Evolutionary conservation across 1,139 yeast species (phyloP).

Genomic region (Kodamaea suecica): DNA sequence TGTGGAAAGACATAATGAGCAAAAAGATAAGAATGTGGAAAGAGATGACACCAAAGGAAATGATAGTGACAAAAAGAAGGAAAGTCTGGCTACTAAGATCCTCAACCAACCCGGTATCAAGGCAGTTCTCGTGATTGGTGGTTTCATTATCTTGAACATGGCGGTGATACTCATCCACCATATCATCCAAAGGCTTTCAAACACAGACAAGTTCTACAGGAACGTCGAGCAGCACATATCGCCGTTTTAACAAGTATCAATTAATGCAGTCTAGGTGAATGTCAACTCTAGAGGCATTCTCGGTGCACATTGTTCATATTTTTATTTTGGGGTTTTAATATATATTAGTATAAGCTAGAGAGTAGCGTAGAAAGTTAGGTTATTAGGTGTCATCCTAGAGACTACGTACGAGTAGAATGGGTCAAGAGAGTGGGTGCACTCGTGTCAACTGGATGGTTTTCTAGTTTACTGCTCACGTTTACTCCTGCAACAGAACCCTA

Average conservation of each 20-base stretch:
- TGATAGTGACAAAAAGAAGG: too few species aligned
- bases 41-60: slow-evolving; percentile 5
- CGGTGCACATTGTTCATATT: neutral
- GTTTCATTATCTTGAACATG: slow-evolving; percentile 31
- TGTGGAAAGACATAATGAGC: too few species aligned
- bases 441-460: too few species aligned
- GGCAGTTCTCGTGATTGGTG: slow-evolving; percentile 31
- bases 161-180: slow-evolving; percentile 38
- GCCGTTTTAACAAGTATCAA: slow-evolving; percentile 38
- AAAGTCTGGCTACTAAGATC: slow-evolving; percentile 10
- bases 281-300: too few species aligned
- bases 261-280: too few species aligned
- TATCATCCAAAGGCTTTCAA: slow-evolving; percentile 28
- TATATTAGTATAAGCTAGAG: too few species aligned
- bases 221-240: slow-evolving; percentile 37
- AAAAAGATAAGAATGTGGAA: slow-evolving; percentile 5
- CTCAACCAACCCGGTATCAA: slow-evolving; percentile 16
- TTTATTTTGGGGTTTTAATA: slow-evolving; percentile 3
- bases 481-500: too few species aligned
- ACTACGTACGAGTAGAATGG: too few species aligned
- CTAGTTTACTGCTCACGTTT: too few species aligned
- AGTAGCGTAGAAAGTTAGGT: too few species aligned
- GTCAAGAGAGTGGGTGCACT: too few species aligned
- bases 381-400: too few species aligned
- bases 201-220: slow-evolving; percentile 31